Percentiles rank a stretch among this genome's conserved stretches.
These are phyloP conservation scores for Apocynum venetum DNA, from an alignment of 257 asterid species.

Conservation along the genomic window DNA sequence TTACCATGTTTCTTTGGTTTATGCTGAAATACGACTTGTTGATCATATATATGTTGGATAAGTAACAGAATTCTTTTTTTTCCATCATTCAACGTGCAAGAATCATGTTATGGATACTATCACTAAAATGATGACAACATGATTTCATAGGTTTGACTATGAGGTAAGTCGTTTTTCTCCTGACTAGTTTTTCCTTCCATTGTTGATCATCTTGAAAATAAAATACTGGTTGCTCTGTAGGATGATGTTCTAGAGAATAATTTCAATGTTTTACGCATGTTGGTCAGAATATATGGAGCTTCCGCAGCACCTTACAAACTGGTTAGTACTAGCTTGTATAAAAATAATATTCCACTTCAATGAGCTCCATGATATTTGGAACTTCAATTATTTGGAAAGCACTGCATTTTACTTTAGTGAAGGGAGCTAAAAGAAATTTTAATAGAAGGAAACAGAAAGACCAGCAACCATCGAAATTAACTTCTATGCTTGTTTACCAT, in stretches of 20 bases:
- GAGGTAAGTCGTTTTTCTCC: conserved; percentile 53
- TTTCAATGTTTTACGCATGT: conserved; percentile 90
- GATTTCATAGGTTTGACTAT: conserved; percentile 71
- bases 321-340: conserved; percentile 42
- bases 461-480: too few species aligned
- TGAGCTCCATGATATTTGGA: background rate
- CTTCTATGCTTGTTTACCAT: too few species aligned
- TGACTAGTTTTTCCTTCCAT: background rate
- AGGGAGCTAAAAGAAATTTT: background rate
- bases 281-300: conserved; percentile 68
- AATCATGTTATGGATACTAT: conserved; percentile 26
- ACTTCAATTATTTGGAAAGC: background rate
- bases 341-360: background rate
- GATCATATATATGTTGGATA: background rate
- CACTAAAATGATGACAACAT: conserved; percentile 28
- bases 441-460: too few species aligned
- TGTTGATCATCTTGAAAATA: conserved; percentile 6
- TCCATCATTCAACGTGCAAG: conserved; percentile 33
- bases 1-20: background rate
- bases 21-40: background rate
- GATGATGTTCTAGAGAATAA: conserved; percentile 72
- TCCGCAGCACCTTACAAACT: conserved; percentile 70
- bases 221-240: conserved; percentile 28
- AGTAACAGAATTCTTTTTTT: conserved; percentile 1
- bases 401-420: background rate